A percentile compares a stretch with the other conserved stretches of the same genome.
Conservation (phyloP, 2,329 filamentous ascomycete genomes). For the Leptographium procerum region DNA sequence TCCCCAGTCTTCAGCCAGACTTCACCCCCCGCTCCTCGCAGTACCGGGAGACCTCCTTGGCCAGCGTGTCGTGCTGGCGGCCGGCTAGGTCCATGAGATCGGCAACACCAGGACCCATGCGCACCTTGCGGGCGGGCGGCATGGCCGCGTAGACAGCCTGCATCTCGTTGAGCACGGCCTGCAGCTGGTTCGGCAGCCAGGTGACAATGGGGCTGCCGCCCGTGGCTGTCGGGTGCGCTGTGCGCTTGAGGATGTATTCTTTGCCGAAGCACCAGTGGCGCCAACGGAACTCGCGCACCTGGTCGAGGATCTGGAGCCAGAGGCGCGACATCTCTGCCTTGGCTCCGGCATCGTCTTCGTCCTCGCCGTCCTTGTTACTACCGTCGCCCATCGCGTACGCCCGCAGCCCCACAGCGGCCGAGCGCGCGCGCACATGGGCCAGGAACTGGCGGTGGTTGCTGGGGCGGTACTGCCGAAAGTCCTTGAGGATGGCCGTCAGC, state of each 20-base stretch:
- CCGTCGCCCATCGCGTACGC: slow-evolving; percentile 39
- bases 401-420: slow-evolving; percentile 40
- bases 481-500: slow-evolving; percentile 73
- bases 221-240: slow-evolving; percentile 64
- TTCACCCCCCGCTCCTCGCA: slow-evolving; percentile 48
- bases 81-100: slow-evolving; percentile 57
- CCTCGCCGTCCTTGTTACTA: slow-evolving; percentile 6
- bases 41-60: slow-evolving; percentile 66
- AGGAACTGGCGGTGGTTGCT: slow-evolving; percentile 83
- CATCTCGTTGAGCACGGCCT: slow-evolving; percentile 65
- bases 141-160: slow-evolving; percentile 36
- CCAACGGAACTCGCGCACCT: slow-evolving; percentile 74
- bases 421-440: slow-evolving; percentile 49
- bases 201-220: slow-evolving; percentile 75
- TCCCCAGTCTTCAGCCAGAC: too few species aligned
- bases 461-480: slow-evolving; percentile 83
- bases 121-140: slow-evolving; percentile 24
- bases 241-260: slow-evolving; percentile 75
- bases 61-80: slow-evolving; percentile 52
- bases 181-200: slow-evolving; percentile 73
- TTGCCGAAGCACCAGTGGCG: slow-evolving; percentile 77
- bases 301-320: slow-evolving; percentile 56
- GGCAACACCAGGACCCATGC: slow-evolving; percentile 33
- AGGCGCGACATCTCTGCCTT: slow-evolving; percentile 43
- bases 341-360: slow-evolving; percentile 20